phyloP scores from a whole-genome alignment of 2,329 filamentous ascomycete genomes.

The Periconia macrospinosa region DNA sequence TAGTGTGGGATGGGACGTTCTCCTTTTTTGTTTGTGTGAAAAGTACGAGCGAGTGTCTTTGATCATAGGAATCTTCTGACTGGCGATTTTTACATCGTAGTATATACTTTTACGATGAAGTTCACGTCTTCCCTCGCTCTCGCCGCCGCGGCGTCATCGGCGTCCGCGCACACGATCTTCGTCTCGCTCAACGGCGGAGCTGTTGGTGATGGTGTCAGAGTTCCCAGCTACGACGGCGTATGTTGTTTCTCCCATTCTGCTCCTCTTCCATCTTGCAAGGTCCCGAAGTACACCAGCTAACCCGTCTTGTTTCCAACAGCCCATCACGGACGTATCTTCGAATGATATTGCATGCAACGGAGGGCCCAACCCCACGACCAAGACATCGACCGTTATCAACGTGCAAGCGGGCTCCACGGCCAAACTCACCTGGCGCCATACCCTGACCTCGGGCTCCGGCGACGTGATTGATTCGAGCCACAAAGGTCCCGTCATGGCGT shows the following conservation, averaged over 20 bases:
- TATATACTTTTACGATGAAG: constrained; percentile 25
- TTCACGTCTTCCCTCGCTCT: constrained; percentile 26
- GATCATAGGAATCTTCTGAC: too few relatives aligned
- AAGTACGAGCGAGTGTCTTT: too few relatives aligned
- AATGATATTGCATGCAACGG: constrained; percentile 62
- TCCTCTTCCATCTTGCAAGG: not conserved
- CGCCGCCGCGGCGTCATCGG: constrained; percentile 35
- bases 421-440: constrained; percentile 62
- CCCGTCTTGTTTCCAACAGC: constrained; percentile 30
- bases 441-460: constrained; percentile 48
- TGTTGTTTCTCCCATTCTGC: constrained; percentile 1
- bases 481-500: constrained; percentile 60
- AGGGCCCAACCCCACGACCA: constrained; percentile 52
- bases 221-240: constrained; percentile 45
- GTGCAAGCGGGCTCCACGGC: constrained; percentile 53
- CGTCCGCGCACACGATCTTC: constrained; percentile 56
- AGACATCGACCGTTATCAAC: constrained; percentile 38
- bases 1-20: too few relatives aligned
- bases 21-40: too few relatives aligned
- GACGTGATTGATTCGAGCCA: constrained; percentile 62
- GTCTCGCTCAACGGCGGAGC: constrained; percentile 51
- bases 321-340: constrained; percentile 58
- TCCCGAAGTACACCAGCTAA: constrained; percentile 32
- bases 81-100: too few relatives aligned
- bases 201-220: constrained; percentile 55